Percentiles rank a stretch among this genome's conserved stretches.
Evolutionary conservation across 2,329 filamentous ascomycete species (phyloP).

Genomic region (Penicillium frequentans): DNA sequence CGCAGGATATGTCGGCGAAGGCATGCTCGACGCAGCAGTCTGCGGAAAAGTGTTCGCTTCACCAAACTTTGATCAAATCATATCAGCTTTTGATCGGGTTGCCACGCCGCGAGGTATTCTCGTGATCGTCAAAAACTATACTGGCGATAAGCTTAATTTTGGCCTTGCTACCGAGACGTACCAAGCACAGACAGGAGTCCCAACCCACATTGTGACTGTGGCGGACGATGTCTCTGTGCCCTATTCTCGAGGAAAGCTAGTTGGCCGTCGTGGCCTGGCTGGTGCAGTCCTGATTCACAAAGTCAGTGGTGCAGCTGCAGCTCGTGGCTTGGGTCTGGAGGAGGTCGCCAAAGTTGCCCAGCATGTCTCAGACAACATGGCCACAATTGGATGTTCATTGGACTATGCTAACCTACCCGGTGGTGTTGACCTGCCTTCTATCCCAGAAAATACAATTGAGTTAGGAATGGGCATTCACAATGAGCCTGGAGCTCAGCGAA

Average conservation of each 20-base stretch:
- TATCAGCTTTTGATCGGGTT: slow-evolving; percentile 7
- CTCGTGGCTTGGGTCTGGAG: neutral
- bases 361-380: slow-evolving; percentile 8
- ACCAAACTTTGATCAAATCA: slow-evolving; percentile 12
- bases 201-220: slow-evolving; percentile 7
- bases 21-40: slow-evolving; percentile 12
- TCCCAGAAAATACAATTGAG: slow-evolving; percentile 6
- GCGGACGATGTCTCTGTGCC: slow-evolving; percentile 13
- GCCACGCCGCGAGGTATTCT: slow-evolving; percentile 9
- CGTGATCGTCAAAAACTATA: slow-evolving; percentile 15
- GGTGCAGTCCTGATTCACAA: slow-evolving; percentile 7
- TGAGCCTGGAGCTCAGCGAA: slow-evolving; percentile 9
- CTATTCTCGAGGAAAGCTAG: slow-evolving; percentile 5
- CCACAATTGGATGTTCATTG: slow-evolving; percentile 8
- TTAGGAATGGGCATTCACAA: slow-evolving; percentile 16
- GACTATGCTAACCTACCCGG: slow-evolving; percentile 8
- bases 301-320: slow-evolving; percentile 5
- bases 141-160: slow-evolving; percentile 16
- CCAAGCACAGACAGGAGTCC: slow-evolving; percentile 5
- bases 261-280: slow-evolving; percentile 7
- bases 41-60: slow-evolving; percentile 14
- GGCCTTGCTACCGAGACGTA: slow-evolving; percentile 13
- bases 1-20: slow-evolving; percentile 13
- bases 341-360: slow-evolving; percentile 7
- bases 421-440: slow-evolving; percentile 3